Evolutionary conservation across 257 asterid genomes (phyloP).

Genomic region (Osmanthus fragrans): DNA sequence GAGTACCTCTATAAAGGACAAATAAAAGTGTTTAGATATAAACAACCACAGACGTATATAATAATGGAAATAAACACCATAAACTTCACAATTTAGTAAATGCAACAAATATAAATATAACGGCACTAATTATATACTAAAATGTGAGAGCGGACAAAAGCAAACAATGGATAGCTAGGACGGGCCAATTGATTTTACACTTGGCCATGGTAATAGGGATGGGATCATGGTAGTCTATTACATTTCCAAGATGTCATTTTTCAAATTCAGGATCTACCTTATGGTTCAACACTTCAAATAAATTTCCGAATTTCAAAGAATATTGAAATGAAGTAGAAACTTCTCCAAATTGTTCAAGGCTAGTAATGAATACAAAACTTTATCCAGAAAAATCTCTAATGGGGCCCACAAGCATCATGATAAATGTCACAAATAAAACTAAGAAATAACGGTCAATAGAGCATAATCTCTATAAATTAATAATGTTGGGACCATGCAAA

Average conservation of each 20-base stretch:
- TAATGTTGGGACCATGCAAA: no score
- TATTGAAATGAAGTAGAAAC: background rate
- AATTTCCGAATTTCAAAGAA: background rate
- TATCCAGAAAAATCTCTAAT: no score
- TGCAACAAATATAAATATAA: background rate
- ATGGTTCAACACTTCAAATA: background rate
- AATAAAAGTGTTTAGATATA: background rate
- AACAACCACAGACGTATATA: no score
- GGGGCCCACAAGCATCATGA: no score
- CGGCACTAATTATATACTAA: background rate
- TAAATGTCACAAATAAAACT: background rate
- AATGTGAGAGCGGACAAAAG: background rate
- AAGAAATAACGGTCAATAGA: background rate
- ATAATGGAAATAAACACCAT: background rate
- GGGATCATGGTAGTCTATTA: background rate
- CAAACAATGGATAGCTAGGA: background rate
- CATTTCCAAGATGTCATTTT: background rate
- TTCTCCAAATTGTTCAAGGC: background rate
- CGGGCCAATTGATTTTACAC: background rate
- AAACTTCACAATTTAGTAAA: background rate
- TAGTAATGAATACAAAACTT: no score
- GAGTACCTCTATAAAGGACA: background rate
- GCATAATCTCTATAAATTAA: no score
- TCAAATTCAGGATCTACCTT: background rate
- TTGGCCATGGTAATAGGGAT: background rate